Base-by-base conservation (phyloP, 2,329 filamentous ascomycete genomes). In the Fusarium nisikadoi region DNA sequence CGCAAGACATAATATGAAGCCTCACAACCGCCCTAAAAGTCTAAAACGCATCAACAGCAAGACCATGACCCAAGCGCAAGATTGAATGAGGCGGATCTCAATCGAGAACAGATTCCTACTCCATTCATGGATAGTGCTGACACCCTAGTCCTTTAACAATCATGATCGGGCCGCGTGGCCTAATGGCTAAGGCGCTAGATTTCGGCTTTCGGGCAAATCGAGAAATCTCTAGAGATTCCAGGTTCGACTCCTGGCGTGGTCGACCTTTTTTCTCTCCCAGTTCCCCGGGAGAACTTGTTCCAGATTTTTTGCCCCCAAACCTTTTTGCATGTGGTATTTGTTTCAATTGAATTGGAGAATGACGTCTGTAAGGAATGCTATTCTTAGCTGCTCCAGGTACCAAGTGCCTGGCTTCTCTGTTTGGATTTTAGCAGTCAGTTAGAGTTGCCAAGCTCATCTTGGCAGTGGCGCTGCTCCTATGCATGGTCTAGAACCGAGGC, bases 181-280 rank as follows among this genome's bases (percentile, higher is more conserved):
- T 78, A 80, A 80, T 80, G 79, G 79, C 62, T 79, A 80, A 78
- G 76, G 79, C 79, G 79, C 75, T 79, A 79, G 78, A 80, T 80
- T 80, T 80, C 79, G 79, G 79, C 29, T 76, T 68, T 29, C 45
- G 55, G 56, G 59, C 50, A 52, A 39, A 33, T 62, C 45, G 56
- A 39, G 68, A 54, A 36, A 62, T 61, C 78, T 79, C 78, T 79
- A 79, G 75, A 80, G 77, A 79, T 79, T 80, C 77, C 78, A 80
- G 78, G 78, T 80, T 80, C 78, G 78, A 80, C 73, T 79, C 78
- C 78, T 80, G 78, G 76, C 77, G 77, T 78, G 78, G 77, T 80
- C 78, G 79, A 31, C 25, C 8, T 60, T 61, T 29, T 46, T 52
- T 39, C 35, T 5, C 13, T 20, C 9, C 29, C 6, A 29, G 27